Conservation (phyloP, 371 early-diverging fungal genomes). For the Mortierella polycephala region DNA sequence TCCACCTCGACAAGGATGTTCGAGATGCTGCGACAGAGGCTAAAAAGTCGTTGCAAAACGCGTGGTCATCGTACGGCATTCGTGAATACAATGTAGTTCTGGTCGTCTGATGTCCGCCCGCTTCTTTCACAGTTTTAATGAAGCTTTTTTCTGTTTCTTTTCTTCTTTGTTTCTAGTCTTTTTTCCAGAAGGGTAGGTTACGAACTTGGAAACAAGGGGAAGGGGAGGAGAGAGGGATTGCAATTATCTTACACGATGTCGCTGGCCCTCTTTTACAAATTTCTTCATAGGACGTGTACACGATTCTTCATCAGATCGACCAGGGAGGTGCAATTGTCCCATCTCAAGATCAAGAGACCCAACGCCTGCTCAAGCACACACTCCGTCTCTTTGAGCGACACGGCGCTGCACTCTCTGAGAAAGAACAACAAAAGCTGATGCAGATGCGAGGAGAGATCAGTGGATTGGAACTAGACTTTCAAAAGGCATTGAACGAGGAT, state of each 20-base stretch:
- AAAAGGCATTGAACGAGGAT: slow-evolving; percentile 48
- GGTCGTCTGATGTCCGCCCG: background rate
- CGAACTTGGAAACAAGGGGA: no score
- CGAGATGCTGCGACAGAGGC: slow-evolving; percentile 48
- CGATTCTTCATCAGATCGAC: slow-evolving; percentile 21
- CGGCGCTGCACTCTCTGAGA: slow-evolving; percentile 29
- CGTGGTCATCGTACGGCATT: slow-evolving; percentile 45
- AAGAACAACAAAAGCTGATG: slow-evolving; percentile 27
- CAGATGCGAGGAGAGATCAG: slow-evolving; percentile 33
- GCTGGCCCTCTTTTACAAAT: background rate
- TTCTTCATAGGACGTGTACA: slow-evolving; percentile 36
- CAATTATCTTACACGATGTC: no score
- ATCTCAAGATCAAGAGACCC: slow-evolving; percentile 14
- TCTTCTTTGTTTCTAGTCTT: slow-evolving; percentile 7
- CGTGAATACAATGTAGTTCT: background rate
- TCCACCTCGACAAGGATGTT: slow-evolving; percentile 41
- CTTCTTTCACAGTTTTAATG: background rate
- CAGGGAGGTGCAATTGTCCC: background rate
- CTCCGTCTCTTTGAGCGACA: slow-evolving; percentile 43
- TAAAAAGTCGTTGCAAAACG: slow-evolving; percentile 44
- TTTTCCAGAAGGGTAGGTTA: slow-evolving; percentile 33
- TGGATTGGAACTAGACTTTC: slow-evolving; percentile 42
- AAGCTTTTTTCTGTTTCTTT: background rate
- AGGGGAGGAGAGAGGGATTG: background rate
- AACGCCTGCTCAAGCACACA: slow-evolving; percentile 38